Base-by-base conservation (phyloP, 2,329 filamentous ascomycete species). In the Aspergillus tubingensis region DNA sequence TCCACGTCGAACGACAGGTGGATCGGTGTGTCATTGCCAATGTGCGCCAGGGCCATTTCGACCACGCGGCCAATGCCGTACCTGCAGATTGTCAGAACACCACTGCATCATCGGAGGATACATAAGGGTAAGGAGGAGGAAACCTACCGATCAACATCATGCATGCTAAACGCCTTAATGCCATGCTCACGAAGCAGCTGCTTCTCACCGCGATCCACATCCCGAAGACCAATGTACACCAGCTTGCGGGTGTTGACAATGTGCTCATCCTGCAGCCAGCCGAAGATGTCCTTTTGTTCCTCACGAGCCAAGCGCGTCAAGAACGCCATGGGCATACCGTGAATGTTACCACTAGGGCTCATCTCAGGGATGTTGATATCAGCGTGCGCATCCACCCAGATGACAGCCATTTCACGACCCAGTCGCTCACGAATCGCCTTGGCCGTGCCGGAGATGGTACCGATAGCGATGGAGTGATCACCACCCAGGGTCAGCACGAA, bases 1-100 rank as follows among this genome's bases (percentile, higher is more conserved):
- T 99, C 95, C 67, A 99, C 92, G 75, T 99, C 95, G 71, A 99
- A 98, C 39, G 92, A 96, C 61, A 99, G 86, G 78, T 99, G 95
- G 73, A 99, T 97, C 44, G 95, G 95, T 0, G 93, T 97, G 75
- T 98, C 95, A 72, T 83, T 86, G 68, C 95, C 95, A 67, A 98
- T 96, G 81, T 97, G 93, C 32, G 89, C 94, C 56, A 99, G 84
- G n/a, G 94, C 94, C 94, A 97, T 96, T 72, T 98, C 95, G 81
- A 99, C 92, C 65, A 99, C 92, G 66, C 89, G 90, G 58, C 95
- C 95, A 71, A 99, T 99, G 50, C 95, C 95, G 74, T 98, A 85
- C 57, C 91, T 92, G 65, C 50, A 27, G 38, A 53, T 60, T 27
- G 64, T 57, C 10, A 10, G 5, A 6, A 17, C 13, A 52, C 53